A percentile compares a stretch with the other conserved stretches of the same genome.
phyloP scores from a whole-genome alignment of 1,284 basidiomycete species.

The Cystobasidium sp. region DNA sequence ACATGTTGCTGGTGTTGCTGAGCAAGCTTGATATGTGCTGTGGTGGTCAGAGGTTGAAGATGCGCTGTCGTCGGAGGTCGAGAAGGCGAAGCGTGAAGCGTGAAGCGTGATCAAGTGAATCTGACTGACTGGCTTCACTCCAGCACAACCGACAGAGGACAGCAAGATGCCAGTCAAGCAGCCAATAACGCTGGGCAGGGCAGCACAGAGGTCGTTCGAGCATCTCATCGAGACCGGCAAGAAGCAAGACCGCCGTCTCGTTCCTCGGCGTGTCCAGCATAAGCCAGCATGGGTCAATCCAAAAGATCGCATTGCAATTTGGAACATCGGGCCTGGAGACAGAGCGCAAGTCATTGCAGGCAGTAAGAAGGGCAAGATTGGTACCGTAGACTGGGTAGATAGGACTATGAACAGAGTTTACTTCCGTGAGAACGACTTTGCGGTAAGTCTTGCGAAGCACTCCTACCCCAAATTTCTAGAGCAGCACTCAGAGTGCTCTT shows the following conservation, averaged over 20 bases:
- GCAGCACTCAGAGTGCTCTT: not conserved
- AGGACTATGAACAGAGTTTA: constrained; percentile 58
- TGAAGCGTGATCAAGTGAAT: not conserved
- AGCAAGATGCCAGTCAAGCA: constrained; percentile 25
- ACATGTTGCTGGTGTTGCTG: constrained; percentile 4
- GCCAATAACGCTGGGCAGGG: constrained; percentile 13
- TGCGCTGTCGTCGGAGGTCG: not conserved
- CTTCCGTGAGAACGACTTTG: constrained; percentile 53
- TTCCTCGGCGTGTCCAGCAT: constrained; percentile 55
- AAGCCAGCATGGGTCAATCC: constrained; percentile 55
- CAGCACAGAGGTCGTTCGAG: constrained; percentile 55
- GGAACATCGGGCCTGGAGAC: constrained; percentile 58
- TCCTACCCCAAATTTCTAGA: not conserved
- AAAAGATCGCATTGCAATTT: constrained; percentile 58
- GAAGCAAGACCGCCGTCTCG: constrained; percentile 53
- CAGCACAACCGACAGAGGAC: not conserved
- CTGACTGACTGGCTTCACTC: not conserved
- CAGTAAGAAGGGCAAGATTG: constrained; percentile 54
- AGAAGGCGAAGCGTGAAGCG: not conserved
- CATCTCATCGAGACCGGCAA: constrained; percentile 55
- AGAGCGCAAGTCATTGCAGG: constrained; percentile 56
- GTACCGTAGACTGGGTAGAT: constrained; percentile 55
- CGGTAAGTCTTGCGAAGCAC: constrained; percentile 35
- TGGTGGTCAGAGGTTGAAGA: not conserved
- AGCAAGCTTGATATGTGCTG: not conserved